Percentiles rank a stretch among this genome's conserved stretches.
These are phyloP conservation scores for Botryotinia narcissicola DNA, from an alignment of 2,329 filamentous ascomycete genomes.

Conservation along the genomic window DNA sequence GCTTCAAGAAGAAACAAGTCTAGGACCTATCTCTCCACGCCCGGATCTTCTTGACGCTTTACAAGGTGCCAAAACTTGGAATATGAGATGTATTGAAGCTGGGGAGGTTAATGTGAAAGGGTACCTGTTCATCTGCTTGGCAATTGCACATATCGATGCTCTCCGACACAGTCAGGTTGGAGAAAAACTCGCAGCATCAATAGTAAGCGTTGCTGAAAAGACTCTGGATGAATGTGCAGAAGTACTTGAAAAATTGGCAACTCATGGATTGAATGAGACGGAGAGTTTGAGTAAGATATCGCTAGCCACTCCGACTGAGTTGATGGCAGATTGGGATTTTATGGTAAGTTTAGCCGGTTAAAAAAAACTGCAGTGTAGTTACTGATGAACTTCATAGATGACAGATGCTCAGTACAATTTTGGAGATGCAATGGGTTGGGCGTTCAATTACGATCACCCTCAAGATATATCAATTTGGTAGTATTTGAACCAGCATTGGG, in stretches of 20 bases:
- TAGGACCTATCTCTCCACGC: conserved; percentile 40
- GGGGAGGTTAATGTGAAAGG: conserved; percentile 48
- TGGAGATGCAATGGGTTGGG: conserved; percentile 27
- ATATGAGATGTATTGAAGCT: conserved; percentile 40
- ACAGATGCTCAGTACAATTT: conserved; percentile 36
- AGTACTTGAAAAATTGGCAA: conserved; percentile 39
- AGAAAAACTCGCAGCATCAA: conserved; percentile 38
- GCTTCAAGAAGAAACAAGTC: conserved; percentile 43
- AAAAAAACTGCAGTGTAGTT: neutral
- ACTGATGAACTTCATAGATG: conserved; percentile 31
- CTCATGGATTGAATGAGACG: conserved; percentile 23
- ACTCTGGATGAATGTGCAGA: conserved; percentile 39
- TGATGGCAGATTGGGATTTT: conserved; percentile 45
- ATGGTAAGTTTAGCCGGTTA: conserved; percentile 38
- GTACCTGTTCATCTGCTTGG: conserved; percentile 39
- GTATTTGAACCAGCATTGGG: neutral
- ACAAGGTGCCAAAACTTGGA: conserved; percentile 43
- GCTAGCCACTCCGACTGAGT: conserved; percentile 32
- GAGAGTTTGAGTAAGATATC: conserved; percentile 29
- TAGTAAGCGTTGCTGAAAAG: conserved; percentile 43
- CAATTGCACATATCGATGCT: conserved; percentile 45
- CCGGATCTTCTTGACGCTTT: conserved; percentile 46
- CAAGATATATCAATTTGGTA: conserved; percentile 21
- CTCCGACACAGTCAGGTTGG: conserved; percentile 41
- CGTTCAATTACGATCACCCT: conserved; percentile 25